Conservation (phyloP, 441 rosid species). For the Corymbia citriodora region DNA sequence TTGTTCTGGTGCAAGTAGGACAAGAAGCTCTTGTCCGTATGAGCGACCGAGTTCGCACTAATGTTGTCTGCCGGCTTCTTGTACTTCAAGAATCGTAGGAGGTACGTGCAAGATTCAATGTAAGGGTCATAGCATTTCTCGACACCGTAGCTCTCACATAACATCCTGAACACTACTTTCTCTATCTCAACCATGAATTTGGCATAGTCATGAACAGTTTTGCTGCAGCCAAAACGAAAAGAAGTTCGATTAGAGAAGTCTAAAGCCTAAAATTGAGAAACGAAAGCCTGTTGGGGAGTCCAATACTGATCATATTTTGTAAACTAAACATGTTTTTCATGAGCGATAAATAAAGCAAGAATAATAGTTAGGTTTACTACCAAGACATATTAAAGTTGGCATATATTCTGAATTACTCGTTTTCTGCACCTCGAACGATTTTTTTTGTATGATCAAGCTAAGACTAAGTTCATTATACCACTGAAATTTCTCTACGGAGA, state of each 20-base stretch:
- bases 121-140: constrained; percentile 35
- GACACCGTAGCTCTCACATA: constrained; percentile 62
- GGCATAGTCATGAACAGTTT: constrained; percentile 26
- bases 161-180: constrained; percentile 39
- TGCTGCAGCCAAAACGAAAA: constrained; percentile 20
- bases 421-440: not conserved
- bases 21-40: constrained; percentile 66
- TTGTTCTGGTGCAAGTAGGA: constrained; percentile 59
- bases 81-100: constrained; percentile 51
- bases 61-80: constrained; percentile 22
- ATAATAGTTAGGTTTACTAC: not conserved
- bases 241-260: not conserved
- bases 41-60: constrained; percentile 37
- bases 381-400: not conserved
- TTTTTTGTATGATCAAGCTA: not conserved
- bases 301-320: not conserved
- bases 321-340: not conserved
- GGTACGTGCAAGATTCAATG: constrained; percentile 37
- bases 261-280: not conserved
- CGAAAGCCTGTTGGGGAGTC: not conserved
- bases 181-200: constrained; percentile 30
- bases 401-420: too few relatives aligned
- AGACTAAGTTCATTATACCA: not conserved
- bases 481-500: not conserved
- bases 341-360: not conserved